Evolutionary conservation across 441 rosid species (phyloP), one percentile per base, ranked within the genome.

Genomic region (Erysimum cheiri): DNA sequence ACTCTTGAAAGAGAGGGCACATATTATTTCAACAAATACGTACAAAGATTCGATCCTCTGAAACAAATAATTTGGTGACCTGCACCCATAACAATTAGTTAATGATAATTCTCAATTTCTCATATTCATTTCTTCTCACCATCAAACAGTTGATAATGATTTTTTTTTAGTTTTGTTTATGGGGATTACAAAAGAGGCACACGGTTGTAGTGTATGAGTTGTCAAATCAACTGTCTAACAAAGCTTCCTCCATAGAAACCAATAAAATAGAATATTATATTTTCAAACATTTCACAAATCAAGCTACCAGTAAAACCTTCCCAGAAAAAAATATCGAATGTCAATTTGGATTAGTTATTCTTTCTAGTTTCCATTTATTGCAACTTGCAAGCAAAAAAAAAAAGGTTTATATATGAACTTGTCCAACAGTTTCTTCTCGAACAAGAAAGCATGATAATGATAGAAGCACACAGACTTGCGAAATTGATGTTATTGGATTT

Each of bases 371-470:
- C n/a, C 19, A 22, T 19, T 22, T 39, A 58, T 4, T 24, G 47
- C 26, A 24, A 52, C 37, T 4, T 24, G 47, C 26, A 24, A 52
- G 35, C 4, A 3, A 5, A 10, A 59, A 22, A 58, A 1, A 3
- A 1, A 12, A 35, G 12, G 12, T 3, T 13, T 4, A 12, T 13
- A 2, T 28, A 26, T 3, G 12, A 14, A 3, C 10, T 29, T 55
- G 64, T 33, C 37, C 28, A 14, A 29, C 5, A 52, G 19, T 53
- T 41, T 24, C 56, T 49, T 60, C 60, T 60, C 24, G 10, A 19
- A 28, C 59, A 37, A 68, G 57, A 33, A 44, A 57, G 28, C 49
- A n/a, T 37, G 50, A 28, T 29, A 59, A 60, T 37, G 66, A 26
- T 15, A 36, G 4, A 52, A 14, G 5, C 14, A 67, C 28, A 22